phyloP scores from a whole-genome alignment of 2,329 filamentous ascomycete species.

The Stagonosporopsis tanaceti region DNA sequence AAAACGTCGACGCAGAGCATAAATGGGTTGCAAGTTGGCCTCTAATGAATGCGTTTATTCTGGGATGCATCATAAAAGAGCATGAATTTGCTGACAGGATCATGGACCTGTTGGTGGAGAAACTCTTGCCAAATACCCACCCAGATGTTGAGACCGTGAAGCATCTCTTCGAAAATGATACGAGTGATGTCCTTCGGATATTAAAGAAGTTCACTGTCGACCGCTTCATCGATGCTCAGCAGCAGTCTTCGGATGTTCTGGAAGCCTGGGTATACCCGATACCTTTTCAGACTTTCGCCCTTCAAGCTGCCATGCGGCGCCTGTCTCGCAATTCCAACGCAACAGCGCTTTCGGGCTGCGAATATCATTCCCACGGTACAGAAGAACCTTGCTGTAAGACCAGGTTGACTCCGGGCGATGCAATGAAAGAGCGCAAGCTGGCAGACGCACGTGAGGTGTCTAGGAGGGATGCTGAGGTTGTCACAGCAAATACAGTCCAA shows the following conservation, averaged over 20 bases:
- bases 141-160: constrained; percentile 1
- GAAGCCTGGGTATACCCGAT: neutral
- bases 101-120: neutral
- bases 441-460: neutral
- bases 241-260: neutral
- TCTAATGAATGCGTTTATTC: constrained; percentile 2
- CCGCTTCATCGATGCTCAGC: neutral
- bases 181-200: neutral
- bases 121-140: neutral
- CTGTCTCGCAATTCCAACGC: neutral
- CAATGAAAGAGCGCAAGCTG: neutral
- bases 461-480: neutral
- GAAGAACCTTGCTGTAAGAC: constrained; percentile 6
- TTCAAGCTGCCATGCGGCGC: neutral
- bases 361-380: neutral
- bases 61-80: neutral
- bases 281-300: neutral
- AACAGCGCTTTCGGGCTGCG: neutral
- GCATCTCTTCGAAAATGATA: neutral
- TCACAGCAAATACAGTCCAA: neutral
- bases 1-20: neutral
- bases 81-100: constrained; percentile 1
- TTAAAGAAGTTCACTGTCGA: neutral
- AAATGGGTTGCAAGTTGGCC: constrained; percentile 2
- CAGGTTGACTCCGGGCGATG: neutral